A percentile compares a stretch with the other conserved stretches of the same genome.
Evolutionary conservation across 2,329 filamentous ascomycete species (phyloP).

Genomic region (Fusarium brevicatenulatum): DNA sequence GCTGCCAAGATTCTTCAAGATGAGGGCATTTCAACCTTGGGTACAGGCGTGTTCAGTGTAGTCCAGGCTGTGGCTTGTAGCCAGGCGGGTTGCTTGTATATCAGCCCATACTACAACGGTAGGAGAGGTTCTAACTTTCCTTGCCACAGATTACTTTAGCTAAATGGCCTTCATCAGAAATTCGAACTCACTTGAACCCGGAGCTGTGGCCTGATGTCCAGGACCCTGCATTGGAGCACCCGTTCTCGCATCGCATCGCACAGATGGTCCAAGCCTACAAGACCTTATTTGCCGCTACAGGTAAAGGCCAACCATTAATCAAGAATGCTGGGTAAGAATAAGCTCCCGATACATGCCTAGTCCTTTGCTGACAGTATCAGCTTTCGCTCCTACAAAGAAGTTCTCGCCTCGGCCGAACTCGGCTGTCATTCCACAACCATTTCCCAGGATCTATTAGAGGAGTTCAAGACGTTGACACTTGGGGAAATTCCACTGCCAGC

Average conservation of each 20-base stretch:
- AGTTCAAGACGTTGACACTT: neutral
- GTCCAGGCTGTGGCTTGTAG: neutral
- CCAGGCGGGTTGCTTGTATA: neutral
- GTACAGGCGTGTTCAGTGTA: neutral
- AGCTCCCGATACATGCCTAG: too few species aligned
- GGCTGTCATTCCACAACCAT: neutral
- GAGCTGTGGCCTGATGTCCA: neutral
- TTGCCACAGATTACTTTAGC: rapidly evolving
- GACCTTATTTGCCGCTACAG: neutral
- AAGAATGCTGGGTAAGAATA: neutral
- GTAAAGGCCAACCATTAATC: neutral
- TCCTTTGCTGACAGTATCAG: neutral
- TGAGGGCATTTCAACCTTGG: neutral
- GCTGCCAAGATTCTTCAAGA: neutral
- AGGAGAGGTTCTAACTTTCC: rapidly evolving
- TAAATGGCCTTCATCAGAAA: rapidly evolving
- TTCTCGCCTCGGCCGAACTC: neutral
- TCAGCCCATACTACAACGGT: neutral
- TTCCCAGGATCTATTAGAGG: neutral
- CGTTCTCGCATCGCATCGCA: neutral
- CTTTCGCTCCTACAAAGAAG: neutral
- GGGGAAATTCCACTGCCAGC: too few species aligned
- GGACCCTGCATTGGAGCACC: neutral
- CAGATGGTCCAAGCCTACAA: neutral
- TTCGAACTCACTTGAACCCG: neutral